A percentile compares a stretch with the other conserved stretches of the same genome.
Conservation (phyloP, 78 protist genomes). For the slime mould (Dictyostelium discoideum) region DNA sequence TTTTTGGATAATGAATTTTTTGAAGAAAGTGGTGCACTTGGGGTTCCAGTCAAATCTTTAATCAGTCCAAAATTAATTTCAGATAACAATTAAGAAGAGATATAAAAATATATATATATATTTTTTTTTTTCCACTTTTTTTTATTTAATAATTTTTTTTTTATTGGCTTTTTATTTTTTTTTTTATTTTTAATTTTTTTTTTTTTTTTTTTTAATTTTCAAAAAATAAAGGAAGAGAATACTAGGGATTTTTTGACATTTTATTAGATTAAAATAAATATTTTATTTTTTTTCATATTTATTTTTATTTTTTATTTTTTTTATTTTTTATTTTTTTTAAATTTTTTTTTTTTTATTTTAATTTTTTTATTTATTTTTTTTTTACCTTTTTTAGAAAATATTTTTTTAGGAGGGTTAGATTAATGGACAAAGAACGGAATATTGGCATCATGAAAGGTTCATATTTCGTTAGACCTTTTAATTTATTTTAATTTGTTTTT, state of each 20-base stretch:
- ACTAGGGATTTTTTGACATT: not conserved
- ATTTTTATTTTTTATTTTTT: not conserved
- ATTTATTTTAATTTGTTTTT: not conserved
- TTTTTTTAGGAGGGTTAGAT: not conserved
- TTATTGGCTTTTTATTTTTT: too few species aligned
- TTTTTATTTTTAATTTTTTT: too few species aligned
- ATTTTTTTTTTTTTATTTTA: not conserved
- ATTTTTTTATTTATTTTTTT: not conserved
- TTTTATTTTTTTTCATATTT: too few species aligned
- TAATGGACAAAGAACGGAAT: not conserved
- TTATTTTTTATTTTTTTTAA: not conserved
- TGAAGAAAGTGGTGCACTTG: constrained; percentile 1
- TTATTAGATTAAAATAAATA: not conserved
- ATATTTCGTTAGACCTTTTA: not conserved
- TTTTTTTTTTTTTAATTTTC: not conserved
- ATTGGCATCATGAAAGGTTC: not conserved
- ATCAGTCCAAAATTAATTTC: constrained; percentile 9
- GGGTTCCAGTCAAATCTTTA: not conserved
- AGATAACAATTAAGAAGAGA: not conserved
- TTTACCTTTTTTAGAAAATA: not conserved
- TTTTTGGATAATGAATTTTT: constrained; percentile 13
- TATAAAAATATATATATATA: not conserved
- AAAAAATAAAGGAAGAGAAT: not conserved
- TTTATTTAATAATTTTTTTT: not conserved
- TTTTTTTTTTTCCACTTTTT: not conserved